phyloP scores from a whole-genome alignment of 2,329 filamentous ascomycete species.

The Plectosphaerella cucumerina region DNA sequence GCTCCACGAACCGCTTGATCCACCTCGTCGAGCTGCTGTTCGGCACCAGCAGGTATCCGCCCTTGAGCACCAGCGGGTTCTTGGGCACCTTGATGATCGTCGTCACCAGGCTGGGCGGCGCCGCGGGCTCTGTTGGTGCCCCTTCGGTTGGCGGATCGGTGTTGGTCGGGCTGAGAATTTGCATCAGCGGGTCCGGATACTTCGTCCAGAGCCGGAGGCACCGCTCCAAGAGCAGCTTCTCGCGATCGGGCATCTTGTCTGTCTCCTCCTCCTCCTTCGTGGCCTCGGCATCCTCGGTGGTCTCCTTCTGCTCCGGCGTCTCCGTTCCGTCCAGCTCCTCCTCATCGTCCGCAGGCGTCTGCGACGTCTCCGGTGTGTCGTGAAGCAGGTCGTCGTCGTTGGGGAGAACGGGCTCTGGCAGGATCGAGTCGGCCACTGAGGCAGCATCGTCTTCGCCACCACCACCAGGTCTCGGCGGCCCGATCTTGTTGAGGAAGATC shows the following conservation, averaged over 20 bases:
- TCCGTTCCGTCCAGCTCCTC: constrained; percentile 17
- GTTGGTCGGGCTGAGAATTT: constrained; percentile 55
- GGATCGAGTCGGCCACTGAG: constrained; percentile 29
- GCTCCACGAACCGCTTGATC: constrained; percentile 89
- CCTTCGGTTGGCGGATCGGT: constrained; percentile 68
- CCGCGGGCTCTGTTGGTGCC: constrained; percentile 38
- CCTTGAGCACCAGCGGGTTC: constrained; percentile 76
- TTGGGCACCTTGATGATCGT: constrained; percentile 76
- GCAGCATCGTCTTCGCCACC: constrained; percentile 24
- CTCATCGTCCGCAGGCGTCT: constrained; percentile 29
- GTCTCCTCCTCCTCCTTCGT: constrained; percentile 19
- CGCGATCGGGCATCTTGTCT: constrained; percentile 42
- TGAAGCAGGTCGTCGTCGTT: constrained; percentile 54
- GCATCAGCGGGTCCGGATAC: constrained; percentile 51
- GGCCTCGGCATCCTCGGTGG: constrained; percentile 17
- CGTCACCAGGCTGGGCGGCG: constrained; percentile 64
- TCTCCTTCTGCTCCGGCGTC: constrained; percentile 17
- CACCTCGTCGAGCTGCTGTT: constrained; percentile 78
- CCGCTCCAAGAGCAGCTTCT: constrained; percentile 45
- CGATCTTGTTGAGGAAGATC: constrained; percentile 58
- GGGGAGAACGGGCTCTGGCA: constrained; percentile 38
- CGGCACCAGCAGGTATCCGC: constrained; percentile 82
- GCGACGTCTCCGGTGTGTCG: constrained; percentile 51
- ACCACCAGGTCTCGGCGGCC: constrained; percentile 37
- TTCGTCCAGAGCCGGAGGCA: constrained; percentile 63